Conservation (phyloP, 2,329 filamentous ascomycete genomes). For the Pseudogymnoascus sp. region DNA sequence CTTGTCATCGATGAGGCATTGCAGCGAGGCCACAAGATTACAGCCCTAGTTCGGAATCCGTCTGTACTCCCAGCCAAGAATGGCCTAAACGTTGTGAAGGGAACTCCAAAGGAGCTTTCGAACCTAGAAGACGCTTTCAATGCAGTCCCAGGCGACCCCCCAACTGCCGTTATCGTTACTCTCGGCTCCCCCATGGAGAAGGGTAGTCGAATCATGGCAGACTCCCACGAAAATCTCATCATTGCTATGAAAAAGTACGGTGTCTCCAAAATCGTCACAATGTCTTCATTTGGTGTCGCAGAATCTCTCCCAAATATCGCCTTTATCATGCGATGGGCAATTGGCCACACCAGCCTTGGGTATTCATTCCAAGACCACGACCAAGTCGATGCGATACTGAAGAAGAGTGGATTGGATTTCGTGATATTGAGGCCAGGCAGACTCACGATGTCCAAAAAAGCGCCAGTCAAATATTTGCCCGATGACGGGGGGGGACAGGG, state of each 20-base stretch:
- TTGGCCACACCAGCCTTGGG: constrained; percentile 39
- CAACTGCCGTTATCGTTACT: constrained; percentile 35
- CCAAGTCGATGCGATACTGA: constrained; percentile 19
- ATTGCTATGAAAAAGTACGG: constrained; percentile 29
- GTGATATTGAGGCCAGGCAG: constrained; percentile 15
- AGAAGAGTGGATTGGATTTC: constrained; percentile 16
- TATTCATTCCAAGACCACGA: constrained; percentile 41
- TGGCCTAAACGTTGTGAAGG: constrained; percentile 33
- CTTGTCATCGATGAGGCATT: constrained; percentile 34
- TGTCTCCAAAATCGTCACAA: constrained; percentile 37
- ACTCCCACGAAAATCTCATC: constrained; percentile 33
- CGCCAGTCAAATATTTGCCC: constrained; percentile 10
- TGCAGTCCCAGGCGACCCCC: constrained; percentile 38
- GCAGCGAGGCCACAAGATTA: constrained; percentile 33
- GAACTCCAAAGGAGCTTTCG: constrained; percentile 30
- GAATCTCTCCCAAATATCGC: constrained; percentile 36
- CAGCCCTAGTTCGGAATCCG: constrained; percentile 37
- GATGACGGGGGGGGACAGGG: constrained; percentile 14
- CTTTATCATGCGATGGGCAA: constrained; percentile 35
- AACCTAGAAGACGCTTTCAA: constrained; percentile 37
- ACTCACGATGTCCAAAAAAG: constrained; percentile 13
- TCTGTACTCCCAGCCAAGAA: constrained; percentile 25
- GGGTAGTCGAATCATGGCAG: constrained; percentile 36
- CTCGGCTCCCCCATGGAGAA: constrained; percentile 28
- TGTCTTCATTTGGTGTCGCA: constrained; percentile 42